These are phyloP conservation scores for Furcasterigmium furcatum DNA, from an alignment of 2,329 filamentous ascomycete genomes.

Conservation along the genomic window DNA sequence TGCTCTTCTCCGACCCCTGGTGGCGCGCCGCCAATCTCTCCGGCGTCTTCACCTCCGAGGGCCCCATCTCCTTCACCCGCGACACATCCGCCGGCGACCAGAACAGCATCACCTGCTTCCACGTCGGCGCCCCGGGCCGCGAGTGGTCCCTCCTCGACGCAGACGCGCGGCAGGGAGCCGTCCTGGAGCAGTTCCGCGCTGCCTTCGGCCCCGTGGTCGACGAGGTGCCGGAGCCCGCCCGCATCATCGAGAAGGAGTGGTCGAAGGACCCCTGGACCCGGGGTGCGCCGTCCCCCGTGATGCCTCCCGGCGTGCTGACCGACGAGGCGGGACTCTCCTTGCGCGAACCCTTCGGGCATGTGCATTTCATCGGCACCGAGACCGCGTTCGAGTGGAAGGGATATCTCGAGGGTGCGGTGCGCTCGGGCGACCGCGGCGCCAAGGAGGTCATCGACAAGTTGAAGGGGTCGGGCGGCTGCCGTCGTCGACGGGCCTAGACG, in stretches of 20 bases:
- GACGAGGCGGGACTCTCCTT: conserved; percentile 25
- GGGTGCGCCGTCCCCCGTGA: conserved; percentile 34
- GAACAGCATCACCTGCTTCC: conserved; percentile 35
- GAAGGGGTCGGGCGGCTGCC: too few relatives aligned
- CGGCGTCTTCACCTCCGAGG: conserved; percentile 14
- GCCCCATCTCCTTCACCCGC: conserved; percentile 40
- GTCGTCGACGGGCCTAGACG: too few relatives aligned
- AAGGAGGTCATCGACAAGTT: conserved; percentile 32
- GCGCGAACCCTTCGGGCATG: conserved; percentile 28
- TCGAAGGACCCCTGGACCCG: conserved; percentile 23
- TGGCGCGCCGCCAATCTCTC: not conserved
- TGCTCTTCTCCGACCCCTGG: not conserved
- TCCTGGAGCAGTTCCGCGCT: conserved; percentile 22
- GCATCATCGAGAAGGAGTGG: conserved; percentile 33
- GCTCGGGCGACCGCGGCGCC: conserved; percentile 44
- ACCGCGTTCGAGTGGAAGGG: conserved; percentile 49
- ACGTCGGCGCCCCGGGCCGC: conserved; percentile 29
- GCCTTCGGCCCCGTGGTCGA: not conserved
- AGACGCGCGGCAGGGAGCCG: conserved; percentile 13
- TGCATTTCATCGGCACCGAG: conserved; percentile 49
- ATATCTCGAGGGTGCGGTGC: conserved; percentile 56
- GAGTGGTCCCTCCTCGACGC: conserved; percentile 21
- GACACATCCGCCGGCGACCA: conserved; percentile 33
- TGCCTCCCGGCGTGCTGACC: conserved; percentile 33
- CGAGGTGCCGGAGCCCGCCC: conserved; percentile 8